Percentiles rank a stretch among this genome's conserved stretches.
These are phyloP conservation scores for Coniochaeta sp. DNA, from an alignment of 2,329 filamentous ascomycete species.

Conservation along the genomic window DNA sequence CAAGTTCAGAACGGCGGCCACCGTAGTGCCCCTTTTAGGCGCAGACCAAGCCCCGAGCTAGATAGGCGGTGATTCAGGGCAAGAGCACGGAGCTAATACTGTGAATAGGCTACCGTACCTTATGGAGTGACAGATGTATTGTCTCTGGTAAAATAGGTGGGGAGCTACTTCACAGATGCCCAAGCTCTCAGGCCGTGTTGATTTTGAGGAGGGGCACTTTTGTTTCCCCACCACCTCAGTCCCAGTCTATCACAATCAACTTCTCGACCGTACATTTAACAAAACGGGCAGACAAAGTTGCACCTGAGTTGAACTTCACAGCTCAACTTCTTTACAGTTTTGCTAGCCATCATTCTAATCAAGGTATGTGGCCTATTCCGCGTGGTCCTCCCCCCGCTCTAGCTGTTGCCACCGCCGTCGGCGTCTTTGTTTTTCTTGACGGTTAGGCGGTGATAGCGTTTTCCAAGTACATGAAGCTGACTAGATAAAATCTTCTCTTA, in stretches of 20 bases:
- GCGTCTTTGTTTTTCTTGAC: not conserved
- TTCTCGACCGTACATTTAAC: not conserved
- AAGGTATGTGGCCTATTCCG: not conserved
- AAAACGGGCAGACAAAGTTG: not conserved
- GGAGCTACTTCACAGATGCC: not conserved
- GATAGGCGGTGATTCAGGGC: not conserved
- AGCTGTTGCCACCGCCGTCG: not conserved
- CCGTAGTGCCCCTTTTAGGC: not conserved
- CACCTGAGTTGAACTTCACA: not conserved
- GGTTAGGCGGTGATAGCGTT: not conserved
- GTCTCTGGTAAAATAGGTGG: not conserved
- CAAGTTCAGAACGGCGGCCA: not conserved
- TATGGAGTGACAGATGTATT: not conserved
- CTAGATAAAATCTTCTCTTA: not conserved
- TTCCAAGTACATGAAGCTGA: not conserved
- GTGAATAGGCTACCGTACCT: not conserved
- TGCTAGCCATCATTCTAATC: not conserved
- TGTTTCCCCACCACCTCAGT: not conserved
- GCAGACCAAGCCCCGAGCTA: not conserved
- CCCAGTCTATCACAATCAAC: not conserved
- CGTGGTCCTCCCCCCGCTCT: not conserved
- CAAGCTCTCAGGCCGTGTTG: not conserved
- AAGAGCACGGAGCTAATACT: not conserved
- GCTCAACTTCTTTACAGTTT: not conserved
- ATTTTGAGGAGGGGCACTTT: slow-evolving; percentile 3